These are phyloP conservation scores for Syzygium grande DNA, from an alignment of 345 rosid genomes.

Conservation along the genomic window DNA sequence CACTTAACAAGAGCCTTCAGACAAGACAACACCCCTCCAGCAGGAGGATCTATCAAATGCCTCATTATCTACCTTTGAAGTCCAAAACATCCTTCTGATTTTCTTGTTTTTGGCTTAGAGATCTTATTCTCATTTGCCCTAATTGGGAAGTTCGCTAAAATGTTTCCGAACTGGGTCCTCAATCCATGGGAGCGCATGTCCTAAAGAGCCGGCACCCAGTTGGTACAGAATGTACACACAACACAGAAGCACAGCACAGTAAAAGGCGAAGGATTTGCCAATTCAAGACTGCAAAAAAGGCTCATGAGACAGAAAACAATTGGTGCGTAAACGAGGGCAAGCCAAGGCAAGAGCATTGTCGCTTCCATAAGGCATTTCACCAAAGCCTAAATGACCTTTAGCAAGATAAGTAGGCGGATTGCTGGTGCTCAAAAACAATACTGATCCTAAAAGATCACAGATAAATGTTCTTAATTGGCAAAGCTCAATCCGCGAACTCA, in stretches of 20 bases:
- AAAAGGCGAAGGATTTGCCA: neutral
- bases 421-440: neutral
- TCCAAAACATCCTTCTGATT: neutral
- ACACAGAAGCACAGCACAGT: neutral
- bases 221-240: neutral
- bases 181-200: neutral
- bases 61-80: neutral
- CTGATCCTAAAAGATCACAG: neutral
- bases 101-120: neutral
- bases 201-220: neutral
- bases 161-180: neutral
- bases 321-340: neutral
- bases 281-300: neutral
- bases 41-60: neutral
- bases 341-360: neutral
- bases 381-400: neutral
- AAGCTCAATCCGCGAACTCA: neutral
- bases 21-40: neutral
- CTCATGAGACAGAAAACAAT: neutral
- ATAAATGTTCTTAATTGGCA: neutral
- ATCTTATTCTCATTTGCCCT: neutral
- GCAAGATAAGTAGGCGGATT: neutral
- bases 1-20: neutral
- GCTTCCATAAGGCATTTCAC: neutral
- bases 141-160: neutral